Evolutionary conservation across 2,329 filamentous ascomycete genomes (phyloP), one percentile per base, ranked within the genome.

Genomic region (Cladorrhinum sp.): DNA sequence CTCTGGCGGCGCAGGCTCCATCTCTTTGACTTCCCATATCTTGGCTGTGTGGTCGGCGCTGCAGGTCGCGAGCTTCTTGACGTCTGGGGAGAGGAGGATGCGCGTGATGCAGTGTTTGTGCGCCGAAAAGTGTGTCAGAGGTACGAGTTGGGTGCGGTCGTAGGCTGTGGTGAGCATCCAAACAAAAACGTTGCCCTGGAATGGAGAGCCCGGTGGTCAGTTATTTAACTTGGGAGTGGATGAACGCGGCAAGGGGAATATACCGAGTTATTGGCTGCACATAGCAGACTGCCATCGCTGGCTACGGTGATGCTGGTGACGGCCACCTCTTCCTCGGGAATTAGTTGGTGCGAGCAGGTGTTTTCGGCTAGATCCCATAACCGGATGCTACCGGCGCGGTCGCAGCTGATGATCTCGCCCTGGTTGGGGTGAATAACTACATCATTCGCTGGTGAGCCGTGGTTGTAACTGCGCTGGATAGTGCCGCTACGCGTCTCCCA

Each of bases 361-460:
- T 97, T 98, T 82, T 98, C 93, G 8, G 92, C 92, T 60, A 99
- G 77, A 72, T 99, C 95, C 95, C 95, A 99, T 65, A 99, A 90
- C 46, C 94, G 83, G 62, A 99, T 92, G 73, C 92, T 96, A 53
- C 95, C 95, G 53, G 90, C 88, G 33, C 94, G 87, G 74, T 99
- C 95, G 73, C 94, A 97, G 74, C 91, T 96, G 71, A 99, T 96
- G 64, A 99, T 89, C 79, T 99, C 95, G 62, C 94, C 95, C 78
- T 99, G 95, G 73, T 99, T 99, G 0, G 95, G 95, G 74, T 99
- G 95, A 60, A 99, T 99, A n/a, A 98, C 95, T 8, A 99, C 95
- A 75, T 99, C 95, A 72, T 97, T 99, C 57, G 94, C 95, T 0
- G 95, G 87, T 33, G 87, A 88, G 57, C 89, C 90, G 73, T 99